phyloP scores from a whole-genome alignment of 1,139 yeast genomes.

The Blastobotrys illinoisensis region DNA sequence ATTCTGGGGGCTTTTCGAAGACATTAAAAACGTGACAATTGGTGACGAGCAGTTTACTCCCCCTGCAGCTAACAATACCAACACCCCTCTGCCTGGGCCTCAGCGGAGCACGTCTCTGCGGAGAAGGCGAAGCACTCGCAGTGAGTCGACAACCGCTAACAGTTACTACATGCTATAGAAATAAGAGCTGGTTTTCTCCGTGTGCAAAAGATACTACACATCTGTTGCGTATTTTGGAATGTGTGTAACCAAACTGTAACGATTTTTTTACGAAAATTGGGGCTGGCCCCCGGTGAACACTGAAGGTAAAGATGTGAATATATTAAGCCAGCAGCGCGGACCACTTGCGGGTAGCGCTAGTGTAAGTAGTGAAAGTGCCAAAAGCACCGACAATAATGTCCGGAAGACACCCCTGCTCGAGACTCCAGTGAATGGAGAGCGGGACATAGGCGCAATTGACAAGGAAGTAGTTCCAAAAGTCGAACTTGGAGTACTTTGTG shows the following conservation, averaged over 20 bases:
- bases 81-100: neutral
- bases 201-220: no score
- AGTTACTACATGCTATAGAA: neutral
- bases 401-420: constrained; percentile 32
- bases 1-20: constrained; percentile 34
- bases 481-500: constrained; percentile 8
- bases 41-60: constrained; percentile 9
- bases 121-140: neutral
- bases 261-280: no score
- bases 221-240: no score
- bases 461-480: constrained; percentile 26
- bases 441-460: constrained; percentile 39
- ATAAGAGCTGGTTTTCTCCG: neutral
- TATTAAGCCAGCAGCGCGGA: constrained; percentile 8
- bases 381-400: constrained; percentile 35
- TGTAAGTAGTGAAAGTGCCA: constrained; percentile 35
- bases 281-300: neutral
- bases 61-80: neutral
- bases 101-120: neutral
- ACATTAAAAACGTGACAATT: constrained; percentile 19
- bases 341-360: constrained; percentile 25
- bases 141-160: constrained; percentile 2
- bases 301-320: no score
- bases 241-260: no score
- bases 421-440: constrained; percentile 40